These are phyloP conservation scores for Xylaria sp. DNA, from an alignment of 2,329 filamentous ascomycete species.

Conservation along the genomic window DNA sequence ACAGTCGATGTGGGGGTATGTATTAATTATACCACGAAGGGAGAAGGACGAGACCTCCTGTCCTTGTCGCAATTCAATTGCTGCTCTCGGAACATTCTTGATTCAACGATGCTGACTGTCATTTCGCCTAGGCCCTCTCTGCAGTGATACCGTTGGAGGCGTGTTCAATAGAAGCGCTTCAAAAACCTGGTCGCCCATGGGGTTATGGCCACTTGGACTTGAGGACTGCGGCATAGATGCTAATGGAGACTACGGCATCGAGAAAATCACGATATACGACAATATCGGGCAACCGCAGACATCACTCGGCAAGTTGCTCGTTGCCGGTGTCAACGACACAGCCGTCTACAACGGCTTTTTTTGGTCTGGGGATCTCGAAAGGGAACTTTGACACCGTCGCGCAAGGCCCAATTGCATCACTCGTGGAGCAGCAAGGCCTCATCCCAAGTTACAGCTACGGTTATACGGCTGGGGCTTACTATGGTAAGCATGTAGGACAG, in stretches of 20 bases:
- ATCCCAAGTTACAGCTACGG: constrained; percentile 71
- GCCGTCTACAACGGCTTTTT: constrained; percentile 48
- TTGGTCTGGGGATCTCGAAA: constrained; percentile 52
- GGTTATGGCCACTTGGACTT: constrained; percentile 55
- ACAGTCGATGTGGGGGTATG: constrained; percentile 51
- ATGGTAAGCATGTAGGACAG: constrained; percentile 45
- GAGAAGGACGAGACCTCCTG: neutral
- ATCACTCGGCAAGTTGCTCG: constrained; percentile 41
- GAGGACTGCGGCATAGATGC: constrained; percentile 52
- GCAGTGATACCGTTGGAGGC: constrained; percentile 52
- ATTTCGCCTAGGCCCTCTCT: constrained; percentile 41
- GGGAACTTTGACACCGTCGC: constrained; percentile 49
- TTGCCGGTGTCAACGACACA: constrained; percentile 52
- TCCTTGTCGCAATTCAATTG: neutral
- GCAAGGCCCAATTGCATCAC: constrained; percentile 48
- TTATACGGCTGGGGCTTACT: constrained; percentile 70
- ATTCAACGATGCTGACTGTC: constrained; percentile 4
- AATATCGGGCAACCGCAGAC: constrained; percentile 35
- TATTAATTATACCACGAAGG: constrained; percentile 11
- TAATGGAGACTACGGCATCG: constrained; percentile 61
- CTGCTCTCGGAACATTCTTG: neutral
- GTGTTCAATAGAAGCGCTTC: constrained; percentile 52
- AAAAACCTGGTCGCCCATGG: constrained; percentile 53
- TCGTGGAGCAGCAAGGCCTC: constrained; percentile 52
- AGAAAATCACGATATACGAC: constrained; percentile 41